Evolutionary conservation across 1,284 basidiomycete genomes (phyloP).

Genomic region (Anthracocystis setariae): DNA sequence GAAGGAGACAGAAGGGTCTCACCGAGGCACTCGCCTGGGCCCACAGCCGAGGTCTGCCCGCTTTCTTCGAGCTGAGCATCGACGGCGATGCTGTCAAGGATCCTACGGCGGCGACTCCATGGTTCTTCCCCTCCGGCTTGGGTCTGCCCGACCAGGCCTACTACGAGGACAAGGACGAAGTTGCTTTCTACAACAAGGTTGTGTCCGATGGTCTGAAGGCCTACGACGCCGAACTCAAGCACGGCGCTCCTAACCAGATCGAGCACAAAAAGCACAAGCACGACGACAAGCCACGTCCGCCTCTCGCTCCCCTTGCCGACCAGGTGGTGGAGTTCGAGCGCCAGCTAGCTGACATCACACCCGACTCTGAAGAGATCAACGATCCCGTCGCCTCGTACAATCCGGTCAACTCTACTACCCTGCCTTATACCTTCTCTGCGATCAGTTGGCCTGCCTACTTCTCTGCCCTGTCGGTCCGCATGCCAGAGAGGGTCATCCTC

Average conservation of each 20-base stretch:
- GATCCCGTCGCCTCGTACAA: conserved; percentile 91
- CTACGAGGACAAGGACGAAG: conserved; percentile 80
- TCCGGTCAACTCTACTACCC: conserved; percentile 77
- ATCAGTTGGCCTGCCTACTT: conserved; percentile 86
- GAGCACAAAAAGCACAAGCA: conserved; percentile 70
- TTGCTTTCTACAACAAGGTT: conserved; percentile 78
- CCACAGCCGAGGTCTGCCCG: conserved; percentile 77
- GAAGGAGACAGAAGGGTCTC: conserved; percentile 70
- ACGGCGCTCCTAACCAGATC: conserved; percentile 73
- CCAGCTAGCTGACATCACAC: conserved; percentile 79
- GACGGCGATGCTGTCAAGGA: conserved; percentile 92
- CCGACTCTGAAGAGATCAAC: conserved; percentile 72
- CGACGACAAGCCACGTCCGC: conserved; percentile 71
- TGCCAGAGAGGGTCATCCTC: conserved; percentile 74
- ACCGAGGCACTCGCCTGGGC: conserved; percentile 86
- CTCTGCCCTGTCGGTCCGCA: conserved; percentile 77
- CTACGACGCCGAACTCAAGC: conserved; percentile 70
- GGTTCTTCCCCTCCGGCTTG: conserved; percentile 83
- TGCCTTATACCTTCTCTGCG: conserved; percentile 74
- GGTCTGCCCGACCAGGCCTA: conserved; percentile 95
- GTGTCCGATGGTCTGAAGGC: conserved; percentile 76
- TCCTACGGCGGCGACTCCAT: conserved; percentile 84
- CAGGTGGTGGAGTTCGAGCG: conserved; percentile 83
- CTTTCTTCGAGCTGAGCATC: conserved; percentile 80
- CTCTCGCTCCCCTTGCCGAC: conserved; percentile 74